Evolutionary conservation across 768 basidiomycete genomes (phyloP), one percentile per base, ranked within the genome.

Genomic region (Boletus sensibilis): DNA sequence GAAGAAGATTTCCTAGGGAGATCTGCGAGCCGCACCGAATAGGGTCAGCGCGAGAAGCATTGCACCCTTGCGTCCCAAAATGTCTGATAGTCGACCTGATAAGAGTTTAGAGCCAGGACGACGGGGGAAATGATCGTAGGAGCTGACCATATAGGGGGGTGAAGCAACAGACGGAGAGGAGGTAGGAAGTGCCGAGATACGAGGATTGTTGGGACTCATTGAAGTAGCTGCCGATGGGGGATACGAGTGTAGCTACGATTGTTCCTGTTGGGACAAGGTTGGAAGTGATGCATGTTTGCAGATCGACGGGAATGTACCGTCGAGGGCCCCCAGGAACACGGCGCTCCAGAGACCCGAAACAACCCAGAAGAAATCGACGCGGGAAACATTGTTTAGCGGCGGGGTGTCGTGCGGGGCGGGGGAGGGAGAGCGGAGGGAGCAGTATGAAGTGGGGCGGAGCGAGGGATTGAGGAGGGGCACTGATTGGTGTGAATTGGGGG

Each of bases 141-240:
- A 14, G 71, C 80, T 63, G 58, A 86, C 91, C 91, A 78, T 92
- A 92, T 60, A 93, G 73, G 56, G 92, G 94, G 21, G 93, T 93
- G 71, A 94, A 94, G 74, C 90, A 94, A 66, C 92, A 94, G 39
- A 94, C 84, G 51, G 90, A 92, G 43, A 94, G 78, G 60, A 95
- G 76, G 75, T 94, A 94, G 13, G 91, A 82, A 13, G 92, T 93
- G 33, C 91, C 94, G 56, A 97, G 86, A 72, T 95, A 94, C 1
- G 90, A 90, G 14, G 91, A 82, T 60, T 89, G 84, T 65, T 87
- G 84, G 35, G 86, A 87, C 69, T 87, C 87, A 65, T 85, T 78
- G 74, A 92, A 94, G 67, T 89, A 81, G 66, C 88, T 92, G 51
- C 92, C 92, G 61, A 94, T 93, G 54, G 91, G 88, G 40, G 87